Percentiles rank a stretch among this genome's conserved stretches.
phyloP scores from a whole-genome alignment of 257 asterid species.

The Ilex asprella region DNA sequence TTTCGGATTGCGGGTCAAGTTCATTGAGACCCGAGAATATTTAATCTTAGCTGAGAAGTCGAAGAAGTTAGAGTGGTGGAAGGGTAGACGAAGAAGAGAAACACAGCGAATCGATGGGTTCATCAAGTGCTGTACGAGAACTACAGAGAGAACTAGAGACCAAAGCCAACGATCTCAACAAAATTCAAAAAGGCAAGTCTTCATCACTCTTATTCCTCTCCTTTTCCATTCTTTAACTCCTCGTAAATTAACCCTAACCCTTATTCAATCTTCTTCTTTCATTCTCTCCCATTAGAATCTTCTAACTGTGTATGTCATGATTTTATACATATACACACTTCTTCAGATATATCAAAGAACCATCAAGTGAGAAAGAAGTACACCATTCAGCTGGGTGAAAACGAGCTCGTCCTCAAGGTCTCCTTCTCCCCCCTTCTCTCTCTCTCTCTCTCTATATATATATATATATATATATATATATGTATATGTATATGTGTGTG shows the following conservation, averaged over 20 bases:
- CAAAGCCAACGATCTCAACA: conserved; percentile 77
- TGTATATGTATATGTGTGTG: too few relatives aligned
- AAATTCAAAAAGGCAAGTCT: conserved; percentile 59
- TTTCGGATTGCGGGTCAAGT: too few relatives aligned
- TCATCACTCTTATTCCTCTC: conserved; percentile 19
- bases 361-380: conserved; percentile 86
- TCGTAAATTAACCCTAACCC: too few relatives aligned
- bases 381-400: conserved; percentile 93
- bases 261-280: too few relatives aligned
- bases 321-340: not conserved
- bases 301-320: too few relatives aligned
- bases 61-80: too few relatives aligned
- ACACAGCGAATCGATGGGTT: conserved; percentile 12
- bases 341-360: conserved; percentile 68
- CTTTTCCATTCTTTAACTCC: not conserved
- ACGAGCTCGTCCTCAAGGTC: conserved; percentile 91
- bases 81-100: too few relatives aligned
- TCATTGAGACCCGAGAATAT: too few relatives aligned
- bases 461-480: too few relatives aligned
- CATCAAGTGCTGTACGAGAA: conserved; percentile 50
- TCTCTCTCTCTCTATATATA: too few relatives aligned
- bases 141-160: conserved; percentile 77
- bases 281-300: too few relatives aligned
- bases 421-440: not conserved
- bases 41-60: too few relatives aligned